A percentile compares a stretch with the other conserved stretches of the same genome.
These are phyloP conservation scores for Trypanosoma scelopori DNA, from an alignment of 208 protist species.

Conservation along the genomic window DNA sequence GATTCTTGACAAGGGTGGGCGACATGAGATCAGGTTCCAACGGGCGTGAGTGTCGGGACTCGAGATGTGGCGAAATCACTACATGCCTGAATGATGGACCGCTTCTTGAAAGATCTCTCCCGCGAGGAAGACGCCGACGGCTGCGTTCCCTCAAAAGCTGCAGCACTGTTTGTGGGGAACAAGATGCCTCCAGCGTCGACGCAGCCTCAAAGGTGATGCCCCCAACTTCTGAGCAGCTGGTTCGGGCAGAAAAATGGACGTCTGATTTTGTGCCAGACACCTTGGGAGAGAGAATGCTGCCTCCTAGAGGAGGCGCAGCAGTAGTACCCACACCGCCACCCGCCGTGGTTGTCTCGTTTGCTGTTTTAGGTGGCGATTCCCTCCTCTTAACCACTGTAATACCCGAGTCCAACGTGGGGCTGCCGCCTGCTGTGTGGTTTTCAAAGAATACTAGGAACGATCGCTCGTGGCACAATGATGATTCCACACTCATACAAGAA, in stretches of 20 bases:
- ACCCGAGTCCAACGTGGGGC: too few species aligned
- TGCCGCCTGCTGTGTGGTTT: too few species aligned
- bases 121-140: background rate
- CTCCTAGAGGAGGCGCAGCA: too few species aligned
- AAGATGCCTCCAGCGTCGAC: background rate
- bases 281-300: conserved; percentile 1
- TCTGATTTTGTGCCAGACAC: background rate
- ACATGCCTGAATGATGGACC: conserved; percentile 5
- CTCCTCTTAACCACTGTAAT: too few species aligned
- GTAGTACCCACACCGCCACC: too few species aligned
- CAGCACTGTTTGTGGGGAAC: background rate
- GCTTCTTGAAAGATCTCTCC: background rate
- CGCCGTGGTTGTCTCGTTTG: too few species aligned
- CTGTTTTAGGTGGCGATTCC: too few species aligned
- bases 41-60: background rate
- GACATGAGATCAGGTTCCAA: conserved; percentile 1
- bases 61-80: background rate
- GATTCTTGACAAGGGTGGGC: background rate
- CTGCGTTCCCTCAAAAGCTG: background rate
- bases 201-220: background rate
- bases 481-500: background rate
- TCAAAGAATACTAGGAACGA: too few species aligned
- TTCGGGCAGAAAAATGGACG: background rate
- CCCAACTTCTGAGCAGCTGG: background rate
- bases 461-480: too few species aligned